These are phyloP conservation scores for Pythium aphanidermatum DNA, from an alignment of 352 stramenopile species.

Conservation along the genomic window DNA sequence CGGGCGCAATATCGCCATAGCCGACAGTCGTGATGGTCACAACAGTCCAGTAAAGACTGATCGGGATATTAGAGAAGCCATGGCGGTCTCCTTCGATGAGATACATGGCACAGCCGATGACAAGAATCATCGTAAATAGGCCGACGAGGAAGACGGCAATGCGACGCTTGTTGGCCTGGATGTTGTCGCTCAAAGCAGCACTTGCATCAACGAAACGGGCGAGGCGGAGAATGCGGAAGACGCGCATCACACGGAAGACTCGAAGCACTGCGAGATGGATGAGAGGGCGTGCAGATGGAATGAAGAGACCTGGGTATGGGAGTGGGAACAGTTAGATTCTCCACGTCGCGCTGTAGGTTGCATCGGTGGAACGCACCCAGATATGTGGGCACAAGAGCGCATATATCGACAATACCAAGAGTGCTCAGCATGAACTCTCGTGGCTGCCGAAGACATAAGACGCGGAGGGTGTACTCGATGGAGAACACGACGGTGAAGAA, in stretches of 20 bases:
- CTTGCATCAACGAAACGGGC: conserved; percentile 71
- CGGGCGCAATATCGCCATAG: conserved; percentile 79
- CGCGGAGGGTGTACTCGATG: conserved; percentile 64
- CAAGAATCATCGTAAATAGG: conserved; percentile 67
- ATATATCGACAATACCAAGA: conserved; percentile 72
- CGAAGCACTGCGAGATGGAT: conserved; percentile 70
- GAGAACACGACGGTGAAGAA: conserved; percentile 79
- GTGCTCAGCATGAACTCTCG: conserved; percentile 59
- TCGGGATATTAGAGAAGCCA: conserved; percentile 78
- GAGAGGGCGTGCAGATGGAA: conserved; percentile 51
- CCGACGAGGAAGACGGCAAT: conserved; percentile 74
- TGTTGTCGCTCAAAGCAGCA: conserved; percentile 65
- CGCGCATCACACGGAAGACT: conserved; percentile 73
- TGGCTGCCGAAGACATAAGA: conserved; percentile 56
- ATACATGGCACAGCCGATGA: conserved; percentile 81
- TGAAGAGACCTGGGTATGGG: conserved; percentile 32
- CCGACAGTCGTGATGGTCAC: conserved; percentile 86
- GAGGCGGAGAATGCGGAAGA: conserved; percentile 69
- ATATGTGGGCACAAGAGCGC: conserved; percentile 74
- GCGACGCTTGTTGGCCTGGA: conserved; percentile 70
- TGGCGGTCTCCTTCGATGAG: conserved; percentile 70
- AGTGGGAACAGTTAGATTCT: neutral
- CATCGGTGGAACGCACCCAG: conserved; percentile 36
- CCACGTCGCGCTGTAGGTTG: neutral
- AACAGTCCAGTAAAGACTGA: conserved; percentile 85